Base-by-base conservation (phyloP, 1,284 basidiomycete species). In the Sporisorium exsertum region DNA sequence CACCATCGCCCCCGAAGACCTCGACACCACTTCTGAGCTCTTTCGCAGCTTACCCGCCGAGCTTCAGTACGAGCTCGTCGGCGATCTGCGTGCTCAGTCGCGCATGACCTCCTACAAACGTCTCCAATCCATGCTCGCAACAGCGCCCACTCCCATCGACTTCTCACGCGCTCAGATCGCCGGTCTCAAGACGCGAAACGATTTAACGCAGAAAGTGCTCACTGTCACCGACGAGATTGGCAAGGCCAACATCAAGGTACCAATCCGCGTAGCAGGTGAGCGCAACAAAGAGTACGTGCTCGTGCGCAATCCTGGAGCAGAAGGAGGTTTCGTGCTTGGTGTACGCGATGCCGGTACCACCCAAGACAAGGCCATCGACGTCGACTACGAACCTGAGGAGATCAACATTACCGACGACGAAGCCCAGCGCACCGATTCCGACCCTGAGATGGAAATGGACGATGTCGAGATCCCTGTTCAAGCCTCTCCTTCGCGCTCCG, bases 61-160 rank as follows among this genome's bases (percentile, higher is more conserved):
- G 86, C 91, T 97, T 24, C 95, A 99, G 84, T 99, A 99, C 86
- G 97, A 99, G 87, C 95, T 99, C 76, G 92, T 99, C 32, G 96
- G 96, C 64, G 97, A 99, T 87, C 87, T 98, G 64, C 91, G 95
- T 5, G 88, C 96, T 49, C 94, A 94, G 84, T 97, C 95, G 1
- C 90, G 97, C 2, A 94, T 97, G 86, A 96, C 94, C 8, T 97
- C 94, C 6, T 92, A 95, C 87, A 91, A 91, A 56, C 92, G 97
- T 12, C 87, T 99, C 33, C 92, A 96, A 79, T 91, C 92, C 62
- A 99, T 99, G 97, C 87, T 97, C 8, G 88, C 88, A 51, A 90
- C 89, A 13, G 90, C 95, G 0, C 89, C 89, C 1, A 96, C 95
- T 0, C 91, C 96, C 0, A 88, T 97, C 62, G 97, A 99, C 86